Conservation (phyloP, 768 basidiomycete species). For the Calocera viscosa region DNA sequence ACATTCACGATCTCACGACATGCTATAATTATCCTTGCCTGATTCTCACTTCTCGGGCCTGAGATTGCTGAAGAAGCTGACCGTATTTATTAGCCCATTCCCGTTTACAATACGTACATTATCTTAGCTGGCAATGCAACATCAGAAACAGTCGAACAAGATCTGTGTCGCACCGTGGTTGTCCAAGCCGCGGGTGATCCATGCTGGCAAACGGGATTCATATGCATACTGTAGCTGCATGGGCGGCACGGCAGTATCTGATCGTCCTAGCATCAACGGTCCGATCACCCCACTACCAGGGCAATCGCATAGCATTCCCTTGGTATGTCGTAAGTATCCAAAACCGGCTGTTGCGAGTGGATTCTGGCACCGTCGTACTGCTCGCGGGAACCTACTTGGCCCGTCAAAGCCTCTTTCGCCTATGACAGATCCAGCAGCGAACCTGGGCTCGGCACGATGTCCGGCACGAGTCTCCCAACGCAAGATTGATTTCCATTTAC, state of each 20-base stretch:
- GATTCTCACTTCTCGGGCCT: neutral
- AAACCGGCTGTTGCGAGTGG: too few relatives aligned
- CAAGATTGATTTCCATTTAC: neutral
- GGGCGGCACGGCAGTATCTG: too few relatives aligned
- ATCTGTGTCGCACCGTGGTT: too few relatives aligned
- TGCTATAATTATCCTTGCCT: neutral
- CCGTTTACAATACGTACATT: conserved; percentile 4
- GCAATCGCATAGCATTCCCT: too few relatives aligned
- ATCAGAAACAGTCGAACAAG: neutral
- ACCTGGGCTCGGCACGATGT: neutral
- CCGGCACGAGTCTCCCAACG: neutral
- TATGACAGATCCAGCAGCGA: neutral
- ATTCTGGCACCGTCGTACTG: too few relatives aligned
- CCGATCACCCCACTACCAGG: too few relatives aligned
- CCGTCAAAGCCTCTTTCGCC: neutral
- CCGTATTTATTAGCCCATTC: neutral
- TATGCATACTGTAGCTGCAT: too few relatives aligned
- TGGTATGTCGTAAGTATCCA: too few relatives aligned
- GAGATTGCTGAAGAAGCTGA: neutral
- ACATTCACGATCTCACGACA: neutral
- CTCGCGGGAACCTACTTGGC: too few relatives aligned
- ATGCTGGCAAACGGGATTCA: too few relatives aligned
- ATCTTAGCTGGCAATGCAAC: neutral
- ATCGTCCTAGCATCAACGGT: too few relatives aligned
- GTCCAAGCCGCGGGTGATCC: too few relatives aligned